phyloP scores from a whole-genome alignment of 257 asterid species.

The Nicotiana undulata region DNA sequence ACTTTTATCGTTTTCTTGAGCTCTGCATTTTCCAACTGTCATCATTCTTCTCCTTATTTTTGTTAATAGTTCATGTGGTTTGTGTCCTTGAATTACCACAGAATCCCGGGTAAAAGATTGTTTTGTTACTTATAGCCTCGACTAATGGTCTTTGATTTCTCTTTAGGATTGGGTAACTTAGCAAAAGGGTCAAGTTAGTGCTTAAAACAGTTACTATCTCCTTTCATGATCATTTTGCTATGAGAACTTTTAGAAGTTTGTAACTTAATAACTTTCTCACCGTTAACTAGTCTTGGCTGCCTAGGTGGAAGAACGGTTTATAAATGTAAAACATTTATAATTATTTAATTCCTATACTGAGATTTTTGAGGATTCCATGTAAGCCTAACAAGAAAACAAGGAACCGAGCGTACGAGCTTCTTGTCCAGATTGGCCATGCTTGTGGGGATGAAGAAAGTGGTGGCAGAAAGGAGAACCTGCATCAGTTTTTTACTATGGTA shows the following conservation, averaged over 20 bases:
- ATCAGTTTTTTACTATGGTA: conserved; percentile 72
- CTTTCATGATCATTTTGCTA: background rate
- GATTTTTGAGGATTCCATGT: background rate
- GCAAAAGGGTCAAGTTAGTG: background rate
- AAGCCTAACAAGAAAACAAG: conserved; percentile 90
- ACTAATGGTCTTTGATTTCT: background rate
- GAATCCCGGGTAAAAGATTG: background rate
- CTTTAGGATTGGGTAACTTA: background rate
- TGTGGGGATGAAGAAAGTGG: conserved; percentile 69
- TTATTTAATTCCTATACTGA: background rate
- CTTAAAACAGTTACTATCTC: background rate
- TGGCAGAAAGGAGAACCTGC: conserved; percentile 54
- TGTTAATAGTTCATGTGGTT: background rate
- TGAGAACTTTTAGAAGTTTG: background rate
- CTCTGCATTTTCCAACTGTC: background rate
- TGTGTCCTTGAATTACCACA: background rate
- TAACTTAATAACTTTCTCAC: background rate
- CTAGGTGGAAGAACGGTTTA: background rate
- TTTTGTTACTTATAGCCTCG: background rate
- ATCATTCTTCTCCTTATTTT: background rate
- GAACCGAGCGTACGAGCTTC: conserved; percentile 88
- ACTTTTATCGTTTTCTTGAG: background rate
- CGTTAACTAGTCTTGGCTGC: background rate
- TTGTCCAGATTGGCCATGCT: conserved; percentile 87
- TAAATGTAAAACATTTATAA: background rate